Evolutionary conservation across 345 rosid species (phyloP).

Genomic region (Eucalyptus tenuipes): DNA sequence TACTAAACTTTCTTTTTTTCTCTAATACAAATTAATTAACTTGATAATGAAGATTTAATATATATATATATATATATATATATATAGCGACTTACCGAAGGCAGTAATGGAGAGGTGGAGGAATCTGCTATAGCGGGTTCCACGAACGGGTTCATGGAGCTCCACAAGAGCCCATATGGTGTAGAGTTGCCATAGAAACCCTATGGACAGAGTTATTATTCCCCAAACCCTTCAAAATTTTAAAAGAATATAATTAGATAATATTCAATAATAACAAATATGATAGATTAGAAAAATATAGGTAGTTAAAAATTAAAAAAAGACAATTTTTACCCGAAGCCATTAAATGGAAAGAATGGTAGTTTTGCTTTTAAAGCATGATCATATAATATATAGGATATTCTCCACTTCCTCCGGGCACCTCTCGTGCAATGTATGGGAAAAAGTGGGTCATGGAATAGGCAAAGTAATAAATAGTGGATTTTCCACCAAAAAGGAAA

Average conservation of each 20-base stretch:
- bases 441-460: background rate
- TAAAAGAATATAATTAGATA: no score
- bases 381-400: background rate
- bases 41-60: background rate
- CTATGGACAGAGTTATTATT: slow-evolving; percentile 6
- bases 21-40: background rate
- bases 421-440: background rate
- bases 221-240: slow-evolving; percentile 34
- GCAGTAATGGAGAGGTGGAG: slow-evolving; percentile 34
- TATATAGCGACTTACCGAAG: slow-evolving; percentile 16
- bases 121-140: slow-evolving; percentile 36
- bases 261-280: background rate
- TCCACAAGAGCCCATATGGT: slow-evolving; percentile 31
- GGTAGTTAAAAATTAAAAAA: background rate
- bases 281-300: background rate
- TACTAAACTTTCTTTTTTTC: background rate
- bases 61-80: no score
- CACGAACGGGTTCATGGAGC: slow-evolving; percentile 18
- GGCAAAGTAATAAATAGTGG: background rate
- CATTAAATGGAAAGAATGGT: background rate
- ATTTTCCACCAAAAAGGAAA: background rate
- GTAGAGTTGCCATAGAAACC: slow-evolving; percentile 34
- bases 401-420: background rate
- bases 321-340: background rate
- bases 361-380: background rate